Evolutionary conservation across 1,284 basidiomycete species (phyloP), one percentile per base, ranked within the genome.

Genomic region (Xerocomus nothofagi): DNA sequence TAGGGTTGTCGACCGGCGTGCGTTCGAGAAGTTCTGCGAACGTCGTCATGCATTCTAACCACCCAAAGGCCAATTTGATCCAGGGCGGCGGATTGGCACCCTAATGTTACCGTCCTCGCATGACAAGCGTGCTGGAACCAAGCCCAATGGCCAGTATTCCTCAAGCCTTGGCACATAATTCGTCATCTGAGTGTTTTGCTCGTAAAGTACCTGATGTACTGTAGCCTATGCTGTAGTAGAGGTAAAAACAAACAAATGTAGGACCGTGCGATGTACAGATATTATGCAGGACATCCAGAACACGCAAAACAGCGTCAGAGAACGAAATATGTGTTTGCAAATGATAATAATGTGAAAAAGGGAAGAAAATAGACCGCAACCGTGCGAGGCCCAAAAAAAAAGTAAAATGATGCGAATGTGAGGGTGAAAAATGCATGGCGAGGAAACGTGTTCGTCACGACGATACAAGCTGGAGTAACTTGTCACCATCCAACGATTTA

Each of bases 401-500:
- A 2, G 9, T 6, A 45, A 42, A 38, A 48, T 14, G 27, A 57
- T 61, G 53, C 44, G 44, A 39, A 54, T 55, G 52, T 56, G 58
- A 64, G 30, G 34, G 42, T 49, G 46, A 44, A 48, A 42, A 52
- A 65, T 61, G 59, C 52, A 48, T 51, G 47, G 21, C 37, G 21
- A 49, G 44, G 37, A 51, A 38, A 40, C 31, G 29, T 39, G 50
- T 49, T 32, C 50, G n/a, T 60, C 46, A 68, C 24, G 78, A 83
- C 65, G 77, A 76, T 61, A 86, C 70, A 49, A 86, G 72, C 57
- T 63, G 70, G 61, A 84, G 71, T 66, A 88, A 73, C 68, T 77
- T 80, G 59, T 80, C 77, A 37, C 69, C 73, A 59, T 82, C 80
- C 71, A 68, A 63, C 33, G 79, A 82, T 73, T 86, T 86, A 44